Evolutionary conservation across 2,329 filamentous ascomycete genomes (phyloP), one percentile per base, ranked within the genome.

Genomic region (Colletotrichum liaoningense): DNA sequence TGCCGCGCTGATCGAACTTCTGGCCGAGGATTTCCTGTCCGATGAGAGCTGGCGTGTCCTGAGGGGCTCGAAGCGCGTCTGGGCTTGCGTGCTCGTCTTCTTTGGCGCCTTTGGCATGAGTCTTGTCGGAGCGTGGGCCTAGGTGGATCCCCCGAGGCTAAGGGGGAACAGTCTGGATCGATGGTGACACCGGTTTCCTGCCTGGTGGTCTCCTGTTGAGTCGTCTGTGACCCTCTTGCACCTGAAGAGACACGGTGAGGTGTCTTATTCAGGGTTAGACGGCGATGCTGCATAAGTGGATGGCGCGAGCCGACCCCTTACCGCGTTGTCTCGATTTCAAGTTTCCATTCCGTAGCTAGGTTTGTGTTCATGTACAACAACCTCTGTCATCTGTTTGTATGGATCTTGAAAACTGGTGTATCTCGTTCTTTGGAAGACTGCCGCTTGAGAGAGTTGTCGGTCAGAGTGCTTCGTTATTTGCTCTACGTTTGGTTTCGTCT

Each of bases 21-120:
- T 94, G 66, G 91, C 92, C 0, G 92, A 94, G 79, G 93, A 94
- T 77, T 94, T 94, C 76, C 79, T 93, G 42, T 91, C 88, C 73
- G 90, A 92, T 56, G 88, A 91, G 79, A 92, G 89, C 80, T 92
- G 89, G 89, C 83, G 83, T 58, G 80, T 87, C 58, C 82, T 92
- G 19, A 84, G 86, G 2, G 90, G 90, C 1, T 86, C 82, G 75
- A 85, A 84, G 72, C 85, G 90, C 33, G 83, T 91, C 28, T 81
- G 83, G 67, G 90, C 90, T 2, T 91, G 88, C 74, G 67, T 89
- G 28, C 80, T 91, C 64, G 89, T 92, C 16, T 87, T 92, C 74
- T 78, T 84, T 11, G 90, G 90, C 2, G 90, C 90, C 14, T 88
- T 90, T 72, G 84, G 86, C 68, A 92, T 92, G 90, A 90, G 89